Evolutionary conservation across 192 early-diverging fungal genomes (phyloP), one percentile per base, ranked within the genome.

Genomic region (Obelidium mucronatum): DNA sequence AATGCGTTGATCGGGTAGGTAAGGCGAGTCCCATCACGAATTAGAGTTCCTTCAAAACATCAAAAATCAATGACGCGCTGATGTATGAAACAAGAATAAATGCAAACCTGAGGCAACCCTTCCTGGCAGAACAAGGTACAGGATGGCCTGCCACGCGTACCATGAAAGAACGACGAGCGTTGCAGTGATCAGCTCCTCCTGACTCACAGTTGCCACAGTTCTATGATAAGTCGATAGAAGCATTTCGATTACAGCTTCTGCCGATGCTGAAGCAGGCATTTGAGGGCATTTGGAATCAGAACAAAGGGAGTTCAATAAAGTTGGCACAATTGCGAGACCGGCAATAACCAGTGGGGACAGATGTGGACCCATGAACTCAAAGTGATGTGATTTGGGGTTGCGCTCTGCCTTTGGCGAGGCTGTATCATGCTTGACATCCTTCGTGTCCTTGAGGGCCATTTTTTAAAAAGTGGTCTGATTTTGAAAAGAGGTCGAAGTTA

Each of bases 1-100:
- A 87, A 77, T 6, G 70, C 87, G 80, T 97, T 99, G 75, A 95
- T 87, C 66, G 91, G 91, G 83, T 99, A 99, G 54, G 78, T 77
- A 40, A 99, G 86, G 28, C 79, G 87, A 56, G 86, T 78, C 33
- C 94, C 93, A 77, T 91, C 84, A 26, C 94, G 90, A 42, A 96
- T 82, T 58, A 72, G 62, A 19, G 88, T 90, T 42, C 97, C 96
- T 64, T 5, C 8, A 51, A 51, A 22, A 51, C 8, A 51, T 51
- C 22, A 22, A 51, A 22, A 22, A 22, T 51, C 11, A 51, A 22
- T 13, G 22, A 51, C 8, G 22, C 48, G 48, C 48, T 8, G 48
- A 22, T 13, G 48, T 51, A 22, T 13, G 48, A 51, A 22, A 22
- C 11, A 51, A 22, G 48, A 8, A 51, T 8, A 22, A 51, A 51